A percentile compares a stretch with the other conserved stretches of the same genome.
Evolutionary conservation across 768 basidiomycete genomes (phyloP).

Genomic region (Naganishia vaughanmartiniae): DNA sequence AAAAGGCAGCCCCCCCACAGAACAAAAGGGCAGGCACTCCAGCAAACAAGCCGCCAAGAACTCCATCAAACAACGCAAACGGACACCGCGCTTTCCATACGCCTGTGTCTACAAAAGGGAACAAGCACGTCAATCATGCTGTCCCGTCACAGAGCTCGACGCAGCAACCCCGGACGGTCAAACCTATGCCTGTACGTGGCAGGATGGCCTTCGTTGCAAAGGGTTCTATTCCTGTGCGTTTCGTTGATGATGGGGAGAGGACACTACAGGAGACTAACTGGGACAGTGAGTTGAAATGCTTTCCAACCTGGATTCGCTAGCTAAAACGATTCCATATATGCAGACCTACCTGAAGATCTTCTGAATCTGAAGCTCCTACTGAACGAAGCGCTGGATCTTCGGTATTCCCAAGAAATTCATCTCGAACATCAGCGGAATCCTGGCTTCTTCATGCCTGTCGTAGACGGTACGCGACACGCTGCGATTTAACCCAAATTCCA

Average conservation of each 20-base stretch:
- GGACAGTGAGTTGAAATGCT: neutral
- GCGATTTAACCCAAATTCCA: too few species aligned
- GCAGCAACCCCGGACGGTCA: slow-evolving; percentile 1
- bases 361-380: slow-evolving; percentile 10
- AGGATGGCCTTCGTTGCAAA: neutral
- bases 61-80: neutral
- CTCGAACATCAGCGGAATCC: slow-evolving; percentile 9
- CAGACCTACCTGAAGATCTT: slow-evolving; percentile 4
- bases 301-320: neutral
- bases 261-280: neutral
- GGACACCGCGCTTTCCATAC: neutral
- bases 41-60: neutral
- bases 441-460: slow-evolving; percentile 11
- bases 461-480: slow-evolving; percentile 2
- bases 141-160: neutral
- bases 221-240: neutral
- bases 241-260: neutral
- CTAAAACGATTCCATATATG: neutral
- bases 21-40: neutral
- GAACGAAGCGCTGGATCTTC: slow-evolving; percentile 13
- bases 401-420: slow-evolving; percentile 14
- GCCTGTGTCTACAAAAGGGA: neutral
- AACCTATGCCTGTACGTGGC: neutral
- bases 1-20: neutral
- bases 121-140: neutral